These are phyloP conservation scores for Pyronema domesticum DNA, from an alignment of 495 filamentous ascomycete genomes.

Conservation along the genomic window DNA sequence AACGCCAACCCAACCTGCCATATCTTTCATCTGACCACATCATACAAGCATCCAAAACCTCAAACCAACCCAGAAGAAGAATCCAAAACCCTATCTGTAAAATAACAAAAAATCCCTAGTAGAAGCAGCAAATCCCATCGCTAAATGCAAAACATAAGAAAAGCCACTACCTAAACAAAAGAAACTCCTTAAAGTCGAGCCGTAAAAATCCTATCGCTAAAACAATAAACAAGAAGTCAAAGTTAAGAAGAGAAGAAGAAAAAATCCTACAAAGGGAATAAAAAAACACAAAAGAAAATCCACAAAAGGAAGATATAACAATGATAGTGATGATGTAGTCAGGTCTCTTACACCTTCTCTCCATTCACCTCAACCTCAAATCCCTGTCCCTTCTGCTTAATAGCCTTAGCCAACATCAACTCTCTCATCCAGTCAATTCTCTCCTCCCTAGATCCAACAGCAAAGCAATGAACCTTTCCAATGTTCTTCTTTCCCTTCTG, in stretches of 20 bases:
- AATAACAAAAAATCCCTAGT: too few species aligned
- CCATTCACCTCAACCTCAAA: conserved; percentile 72
- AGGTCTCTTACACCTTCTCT: conserved; percentile 40
- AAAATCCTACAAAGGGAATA: conserved; percentile 13
- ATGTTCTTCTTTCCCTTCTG: conserved; percentile 34
- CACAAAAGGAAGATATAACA: conserved; percentile 7
- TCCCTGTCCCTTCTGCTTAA: conserved; percentile 64
- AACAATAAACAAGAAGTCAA: conserved; percentile 3
- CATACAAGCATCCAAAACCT: too few species aligned
- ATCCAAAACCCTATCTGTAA: too few species aligned
- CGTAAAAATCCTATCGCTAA: too few species aligned
- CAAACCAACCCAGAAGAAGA: too few species aligned
- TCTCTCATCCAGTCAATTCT: conserved; percentile 97
- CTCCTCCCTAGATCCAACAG: conserved; percentile 69
- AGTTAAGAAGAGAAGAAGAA: conserved; percentile 5
- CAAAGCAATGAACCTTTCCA: conserved; percentile 83
- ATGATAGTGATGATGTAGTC: background rate
- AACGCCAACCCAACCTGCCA: too few species aligned
- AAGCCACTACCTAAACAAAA: too few species aligned
- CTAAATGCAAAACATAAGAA: too few species aligned
- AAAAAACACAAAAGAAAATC: conserved; percentile 9
- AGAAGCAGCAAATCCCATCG: too few species aligned
- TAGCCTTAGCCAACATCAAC: conserved; percentile 86
- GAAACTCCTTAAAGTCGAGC: too few species aligned
- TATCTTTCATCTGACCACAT: too few species aligned